A percentile compares a stretch with the other conserved stretches of the same genome.
These are phyloP conservation scores for Perkinsus marinus DNA, from an alignment of 169 alveolate genomes.

Conservation along the genomic window DNA sequence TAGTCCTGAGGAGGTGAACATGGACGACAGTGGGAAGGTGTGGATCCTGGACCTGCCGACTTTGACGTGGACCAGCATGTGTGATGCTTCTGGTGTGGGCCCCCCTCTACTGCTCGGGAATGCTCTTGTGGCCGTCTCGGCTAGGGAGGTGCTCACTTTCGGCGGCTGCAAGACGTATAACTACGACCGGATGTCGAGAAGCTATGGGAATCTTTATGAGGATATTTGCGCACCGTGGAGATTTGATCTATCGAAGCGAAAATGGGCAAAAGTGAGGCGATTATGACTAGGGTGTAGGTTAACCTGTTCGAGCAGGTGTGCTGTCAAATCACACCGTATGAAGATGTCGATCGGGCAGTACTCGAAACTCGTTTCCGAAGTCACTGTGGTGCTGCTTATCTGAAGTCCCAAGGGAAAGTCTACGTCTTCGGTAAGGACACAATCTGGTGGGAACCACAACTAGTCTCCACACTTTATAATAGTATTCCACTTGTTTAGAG, in stretches of 20 bases:
- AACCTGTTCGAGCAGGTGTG: no score
- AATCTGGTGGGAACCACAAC: not conserved
- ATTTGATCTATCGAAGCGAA: not conserved
- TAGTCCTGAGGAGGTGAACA: not conserved
- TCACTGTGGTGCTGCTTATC: not conserved
- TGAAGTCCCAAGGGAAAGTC: not conserved
- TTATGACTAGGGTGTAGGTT: no score
- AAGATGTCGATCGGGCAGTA: not conserved
- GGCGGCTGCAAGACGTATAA: not conserved
- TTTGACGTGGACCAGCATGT: not conserved
- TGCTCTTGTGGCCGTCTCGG: not conserved
- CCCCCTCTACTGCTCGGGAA: not conserved
- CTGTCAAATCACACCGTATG: not conserved
- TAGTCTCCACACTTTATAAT: not conserved
- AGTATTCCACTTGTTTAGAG: no score
- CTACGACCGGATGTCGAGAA: not conserved
- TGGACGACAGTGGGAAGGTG: not conserved
- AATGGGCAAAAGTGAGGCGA: not conserved
- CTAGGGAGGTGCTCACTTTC: not conserved
- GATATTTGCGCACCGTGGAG: not conserved
- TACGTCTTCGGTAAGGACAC: not conserved
- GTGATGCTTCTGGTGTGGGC: not conserved
- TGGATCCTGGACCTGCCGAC: not conserved
- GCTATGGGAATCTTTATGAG: not conserved
- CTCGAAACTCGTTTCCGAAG: not conserved